phyloP scores from a whole-genome alignment of 106 monocot genomes.

The Allium fistulosum region DNA sequence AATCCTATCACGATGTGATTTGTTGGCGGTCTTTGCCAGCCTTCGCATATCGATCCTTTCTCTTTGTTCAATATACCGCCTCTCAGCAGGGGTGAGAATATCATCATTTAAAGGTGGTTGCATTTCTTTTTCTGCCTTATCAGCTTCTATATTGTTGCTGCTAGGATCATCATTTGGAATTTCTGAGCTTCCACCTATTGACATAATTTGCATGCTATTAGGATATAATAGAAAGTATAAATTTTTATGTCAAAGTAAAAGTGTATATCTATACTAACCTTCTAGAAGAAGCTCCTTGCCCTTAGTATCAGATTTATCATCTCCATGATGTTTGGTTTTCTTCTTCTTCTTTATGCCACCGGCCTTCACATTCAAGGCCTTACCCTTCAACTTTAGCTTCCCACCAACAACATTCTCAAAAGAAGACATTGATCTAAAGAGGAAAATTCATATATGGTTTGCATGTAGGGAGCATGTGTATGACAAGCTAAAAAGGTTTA shows the following conservation, averaged over 20 bases:
- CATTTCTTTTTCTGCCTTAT: slow-evolving; percentile 32
- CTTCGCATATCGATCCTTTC: slow-evolving; percentile 49
- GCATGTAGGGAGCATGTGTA: no score
- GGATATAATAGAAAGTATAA: not conserved
- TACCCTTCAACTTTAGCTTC: slow-evolving; percentile 87
- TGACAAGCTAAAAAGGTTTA: no score
- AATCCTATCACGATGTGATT: slow-evolving; percentile 91
- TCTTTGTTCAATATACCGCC: slow-evolving; percentile 81
- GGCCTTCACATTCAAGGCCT: slow-evolving; percentile 82
- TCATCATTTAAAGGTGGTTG: slow-evolving; percentile 19
- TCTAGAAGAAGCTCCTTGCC: slow-evolving; percentile 22
- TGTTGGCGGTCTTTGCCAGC: slow-evolving; percentile 72
- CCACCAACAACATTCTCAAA: slow-evolving; percentile 88
- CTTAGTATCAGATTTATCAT: slow-evolving; percentile 22
- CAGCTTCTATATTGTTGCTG: slow-evolving; percentile 21
- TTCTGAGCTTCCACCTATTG: slow-evolving; percentile 30
- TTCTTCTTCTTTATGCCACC: slow-evolving; percentile 88
- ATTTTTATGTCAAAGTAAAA: not conserved
- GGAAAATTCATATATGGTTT: no score
- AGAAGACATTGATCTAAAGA: slow-evolving; percentile 53
- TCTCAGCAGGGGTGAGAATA: slow-evolving; percentile 82
- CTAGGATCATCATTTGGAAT: slow-evolving; percentile 28
- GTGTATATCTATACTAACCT: slow-evolving; percentile 13
- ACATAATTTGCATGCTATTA: not conserved
- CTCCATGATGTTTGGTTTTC: slow-evolving; percentile 34